These are phyloP conservation scores for Phoenix dactylifera DNA, from an alignment of 176 grass and related monocot genomes.

Conservation along the genomic window DNA sequence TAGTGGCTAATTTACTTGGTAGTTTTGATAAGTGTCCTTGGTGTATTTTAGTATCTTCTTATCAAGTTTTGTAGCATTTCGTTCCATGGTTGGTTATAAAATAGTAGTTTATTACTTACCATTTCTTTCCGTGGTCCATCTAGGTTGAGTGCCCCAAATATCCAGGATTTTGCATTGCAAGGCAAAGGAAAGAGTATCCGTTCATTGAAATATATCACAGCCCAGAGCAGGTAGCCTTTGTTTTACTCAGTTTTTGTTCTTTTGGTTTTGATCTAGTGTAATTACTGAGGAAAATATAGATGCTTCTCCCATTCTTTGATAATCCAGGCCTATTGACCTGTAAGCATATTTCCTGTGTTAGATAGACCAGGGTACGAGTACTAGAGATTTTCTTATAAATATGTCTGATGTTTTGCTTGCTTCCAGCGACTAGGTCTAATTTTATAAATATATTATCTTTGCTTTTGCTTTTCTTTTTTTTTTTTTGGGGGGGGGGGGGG, in stretches of 20 bases:
- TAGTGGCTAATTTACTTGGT: too few species aligned
- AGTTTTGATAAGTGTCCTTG: too few species aligned
- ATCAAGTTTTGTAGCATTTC: too few species aligned
- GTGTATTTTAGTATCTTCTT: too few species aligned
- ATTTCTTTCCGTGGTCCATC: background rate
- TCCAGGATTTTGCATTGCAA: constrained; percentile 85
- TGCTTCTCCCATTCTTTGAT: background rate
- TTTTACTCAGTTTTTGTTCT: background rate
- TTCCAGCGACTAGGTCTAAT: background rate
- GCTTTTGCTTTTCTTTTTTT: too few species aligned
- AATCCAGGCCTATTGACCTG: background rate
- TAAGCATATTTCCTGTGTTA: too few species aligned
- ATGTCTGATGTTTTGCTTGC: background rate
- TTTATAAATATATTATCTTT: background rate
- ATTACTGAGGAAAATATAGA: too few species aligned
- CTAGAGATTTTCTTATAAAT: too few species aligned
- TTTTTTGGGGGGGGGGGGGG: too few species aligned
- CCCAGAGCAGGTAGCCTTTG: constrained; percentile 63
- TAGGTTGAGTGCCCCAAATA: constrained; percentile 97
- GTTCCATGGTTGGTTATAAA: too few species aligned
- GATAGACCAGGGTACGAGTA: background rate
- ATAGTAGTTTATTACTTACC: background rate
- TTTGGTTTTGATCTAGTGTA: background rate
- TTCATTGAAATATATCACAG: constrained; percentile 96
- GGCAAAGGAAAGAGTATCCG: constrained; percentile 84